Base-by-base conservation (phyloP, 805 yeast species). In the Scheffersomyces lignosus region DNA sequence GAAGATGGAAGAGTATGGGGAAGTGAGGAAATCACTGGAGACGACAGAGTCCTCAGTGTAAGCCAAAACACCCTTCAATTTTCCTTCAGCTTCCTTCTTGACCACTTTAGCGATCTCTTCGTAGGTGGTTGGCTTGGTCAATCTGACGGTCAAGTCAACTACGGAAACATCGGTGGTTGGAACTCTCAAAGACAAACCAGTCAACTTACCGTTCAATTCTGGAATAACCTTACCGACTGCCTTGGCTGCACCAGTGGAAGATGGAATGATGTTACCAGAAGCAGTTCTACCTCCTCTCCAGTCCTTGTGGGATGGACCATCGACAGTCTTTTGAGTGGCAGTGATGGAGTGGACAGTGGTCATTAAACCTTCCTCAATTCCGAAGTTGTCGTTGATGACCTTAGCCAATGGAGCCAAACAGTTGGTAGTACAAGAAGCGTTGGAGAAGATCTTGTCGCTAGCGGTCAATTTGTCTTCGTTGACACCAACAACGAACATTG, bases 241-340 rank as follows among this genome's bases (percentile, higher is more conserved):
- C 83, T 88, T 88, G 62, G 96, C 96, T 59, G 96, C 96, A 81
- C 96, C 96, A 48, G 96, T 88, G 48, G 96, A 85, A 27, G 95
- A 87, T 62, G 96, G 96, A 55, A 88, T 88, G 69, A 88, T 86
- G 84, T 88, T 88, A 64, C 90, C 95, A 47, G 91, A 83, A 64
- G 96, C 96, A 56, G 96, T 84, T 77, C 96, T 85, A 70, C 96
- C 96, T 68, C 96, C 96, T 81, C 96, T 84, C 96, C 96, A 88
- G 79, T 88, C 96, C 80, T 88, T 88, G 80, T 83, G 88, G 66
- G 96, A 87, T 58, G 96, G 95, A 73, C 96, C 96, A 69, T 88
- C 96, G 51, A 88, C 96, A 47, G 95, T 84, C 83, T 88, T 88
- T 74, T 88, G 96, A 59, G 96, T 85, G 56, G 96, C 96, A 53